These are phyloP conservation scores for Phialophora tarda DNA, from an alignment of 2,329 filamentous ascomycete species.

Conservation along the genomic window DNA sequence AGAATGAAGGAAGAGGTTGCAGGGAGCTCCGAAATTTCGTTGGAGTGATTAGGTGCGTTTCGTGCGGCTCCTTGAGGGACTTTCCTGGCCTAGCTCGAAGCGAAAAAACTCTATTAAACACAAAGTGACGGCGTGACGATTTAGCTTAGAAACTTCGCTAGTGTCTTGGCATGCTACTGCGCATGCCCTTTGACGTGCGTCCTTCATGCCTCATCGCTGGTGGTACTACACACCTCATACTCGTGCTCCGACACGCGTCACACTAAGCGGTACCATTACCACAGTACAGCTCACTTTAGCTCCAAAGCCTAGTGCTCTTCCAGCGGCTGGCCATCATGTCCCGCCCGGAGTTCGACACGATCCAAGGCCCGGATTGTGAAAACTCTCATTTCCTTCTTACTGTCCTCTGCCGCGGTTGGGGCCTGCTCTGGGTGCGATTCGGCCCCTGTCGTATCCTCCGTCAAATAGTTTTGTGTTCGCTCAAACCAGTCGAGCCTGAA, in stretches of 20 bases:
- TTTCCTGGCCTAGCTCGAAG: background rate
- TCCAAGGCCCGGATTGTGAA: conserved; percentile 4
- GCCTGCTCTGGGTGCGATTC: background rate
- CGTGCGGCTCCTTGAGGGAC: too few species aligned
- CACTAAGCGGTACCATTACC: too few species aligned
- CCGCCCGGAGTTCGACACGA: background rate
- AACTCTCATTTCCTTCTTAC: background rate
- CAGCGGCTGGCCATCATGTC: background rate
- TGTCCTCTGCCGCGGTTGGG: background rate
- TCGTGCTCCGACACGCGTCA: too few species aligned
- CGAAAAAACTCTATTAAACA: background rate
- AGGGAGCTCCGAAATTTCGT: background rate
- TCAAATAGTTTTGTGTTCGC: background rate
- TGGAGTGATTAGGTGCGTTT: background rate
- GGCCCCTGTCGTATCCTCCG: background rate
- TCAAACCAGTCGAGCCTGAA: conserved; percentile 1
- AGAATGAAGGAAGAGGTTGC: background rate
- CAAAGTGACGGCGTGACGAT: background rate
- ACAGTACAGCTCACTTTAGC: too few species aligned
- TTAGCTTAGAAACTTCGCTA: background rate
- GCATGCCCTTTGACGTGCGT: too few species aligned
- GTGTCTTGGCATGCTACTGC: too few species aligned
- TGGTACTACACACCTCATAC: too few species aligned
- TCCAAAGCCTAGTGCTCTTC: background rate
- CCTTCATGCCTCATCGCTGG: too few species aligned